Percentiles rank a stretch among this genome's conserved stretches.
phyloP scores from a whole-genome alignment of 495 filamentous ascomycete genomes.

The Aspergillus biplanus region DNA sequence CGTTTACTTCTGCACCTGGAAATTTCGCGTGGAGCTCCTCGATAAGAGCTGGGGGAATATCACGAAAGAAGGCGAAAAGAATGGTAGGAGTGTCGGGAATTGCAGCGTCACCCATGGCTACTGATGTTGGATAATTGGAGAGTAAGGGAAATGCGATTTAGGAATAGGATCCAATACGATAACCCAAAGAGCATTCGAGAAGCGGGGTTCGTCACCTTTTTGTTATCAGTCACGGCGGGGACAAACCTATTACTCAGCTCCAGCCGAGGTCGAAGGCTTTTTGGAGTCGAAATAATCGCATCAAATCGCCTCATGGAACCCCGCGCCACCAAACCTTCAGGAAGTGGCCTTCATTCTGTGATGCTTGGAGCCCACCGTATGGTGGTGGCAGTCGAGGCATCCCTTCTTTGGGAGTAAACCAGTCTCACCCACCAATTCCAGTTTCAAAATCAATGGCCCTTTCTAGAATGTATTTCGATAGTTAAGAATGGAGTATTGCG shows the following conservation, averaged over 20 bases:
- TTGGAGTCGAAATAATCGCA: too few species aligned
- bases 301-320: too few species aligned
- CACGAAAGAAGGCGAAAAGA: conserved; percentile 18
- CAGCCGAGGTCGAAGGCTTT: not conserved
- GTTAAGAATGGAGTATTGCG: too few species aligned
- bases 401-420: too few species aligned
- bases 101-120: conserved; percentile 43
- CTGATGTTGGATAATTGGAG: not conserved
- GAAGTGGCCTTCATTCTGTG: too few species aligned
- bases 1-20: conserved; percentile 18
- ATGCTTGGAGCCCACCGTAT: too few species aligned
- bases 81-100: conserved; percentile 15
- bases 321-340: too few species aligned
- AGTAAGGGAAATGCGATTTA: not conserved
- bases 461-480: too few species aligned
- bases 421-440: too few species aligned
- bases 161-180: not conserved
- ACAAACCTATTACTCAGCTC: not conserved
- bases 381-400: too few species aligned
- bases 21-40: conserved; percentile 22
- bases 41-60: conserved; percentile 10
- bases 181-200: not conserved
- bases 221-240: not conserved
- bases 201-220: conserved; percentile 1
- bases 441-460: too few species aligned